phyloP scores from a whole-genome alignment of 192 early-diverging fungal genomes.

The Coemansia sp. region DNA sequence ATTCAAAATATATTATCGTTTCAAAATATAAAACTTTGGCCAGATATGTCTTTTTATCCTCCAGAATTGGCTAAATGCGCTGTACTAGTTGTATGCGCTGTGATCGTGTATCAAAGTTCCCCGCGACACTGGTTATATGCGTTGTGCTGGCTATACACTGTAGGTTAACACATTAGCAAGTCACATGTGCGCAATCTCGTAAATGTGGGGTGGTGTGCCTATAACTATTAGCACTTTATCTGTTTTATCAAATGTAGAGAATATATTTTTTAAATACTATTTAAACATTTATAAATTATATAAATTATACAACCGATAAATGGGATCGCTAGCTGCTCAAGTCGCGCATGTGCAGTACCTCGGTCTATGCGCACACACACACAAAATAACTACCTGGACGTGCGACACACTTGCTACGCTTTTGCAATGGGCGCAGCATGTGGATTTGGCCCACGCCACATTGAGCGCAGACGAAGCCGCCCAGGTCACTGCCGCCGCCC shows the following conservation, averaged over 20 bases:
- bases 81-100: too few species aligned
- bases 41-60: background rate
- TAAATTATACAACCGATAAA: too few species aligned
- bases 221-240: too few species aligned
- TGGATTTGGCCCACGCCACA: conserved; percentile 32
- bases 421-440: conserved; percentile 32
- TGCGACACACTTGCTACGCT: conserved; percentile 6
- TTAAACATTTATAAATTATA: too few species aligned
- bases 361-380: conserved; percentile 9
- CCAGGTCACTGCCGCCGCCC: background rate
- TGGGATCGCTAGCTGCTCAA: conserved; percentile 27
- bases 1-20: background rate
- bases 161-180: too few species aligned
- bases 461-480: background rate
- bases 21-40: background rate
- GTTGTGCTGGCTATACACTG: too few species aligned
- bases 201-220: too few species aligned
- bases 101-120: too few species aligned
- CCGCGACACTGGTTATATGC: too few species aligned
- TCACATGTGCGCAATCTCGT: background rate
- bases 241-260: too few species aligned
- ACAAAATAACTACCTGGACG: conserved; percentile 7
- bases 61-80: too few species aligned
- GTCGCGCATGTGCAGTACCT: conserved; percentile 28
- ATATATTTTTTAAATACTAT: too few species aligned